A percentile compares a stretch with the other conserved stretches of the same genome.
phyloP scores from a whole-genome alignment of 495 filamentous ascomycete genomes.

The Elasticomyces elasticus region DNA sequence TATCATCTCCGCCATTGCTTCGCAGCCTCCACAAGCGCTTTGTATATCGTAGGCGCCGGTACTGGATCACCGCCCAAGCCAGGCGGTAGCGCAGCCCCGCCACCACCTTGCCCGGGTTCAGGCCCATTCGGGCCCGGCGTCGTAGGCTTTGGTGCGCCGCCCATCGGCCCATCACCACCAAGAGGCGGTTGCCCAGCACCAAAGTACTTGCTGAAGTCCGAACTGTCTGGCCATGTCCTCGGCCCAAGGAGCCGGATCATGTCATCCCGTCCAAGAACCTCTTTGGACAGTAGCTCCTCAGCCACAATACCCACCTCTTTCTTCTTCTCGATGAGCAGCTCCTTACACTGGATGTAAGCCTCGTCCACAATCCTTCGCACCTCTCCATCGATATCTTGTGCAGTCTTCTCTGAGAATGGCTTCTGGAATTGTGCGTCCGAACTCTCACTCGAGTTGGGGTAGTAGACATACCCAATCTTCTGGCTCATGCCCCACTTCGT shows the following conservation, averaged over 20 bases:
- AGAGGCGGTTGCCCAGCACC: conserved; percentile 23
- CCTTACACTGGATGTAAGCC: conserved; percentile 81
- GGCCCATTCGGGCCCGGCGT: conserved; percentile 7
- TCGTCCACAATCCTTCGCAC: conserved; percentile 82
- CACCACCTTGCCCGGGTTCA: not conserved
- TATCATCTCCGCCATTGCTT: not conserved
- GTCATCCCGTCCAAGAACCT: conserved; percentile 82
- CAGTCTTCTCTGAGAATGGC: conserved; percentile 91
- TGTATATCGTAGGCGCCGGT: conserved; percentile 1
- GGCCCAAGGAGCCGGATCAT: conserved; percentile 78
- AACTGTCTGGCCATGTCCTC: conserved; percentile 68
- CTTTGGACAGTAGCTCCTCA: conserved; percentile 85
- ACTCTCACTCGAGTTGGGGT: conserved; percentile 49
- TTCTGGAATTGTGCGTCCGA: conserved; percentile 71
- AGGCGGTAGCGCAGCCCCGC: not conserved
- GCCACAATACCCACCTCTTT: conserved; percentile 78
- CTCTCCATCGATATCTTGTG: conserved; percentile 79
- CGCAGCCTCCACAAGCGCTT: not conserved
- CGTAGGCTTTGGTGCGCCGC: conserved; percentile 8
- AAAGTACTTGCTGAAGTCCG: conserved; percentile 92
- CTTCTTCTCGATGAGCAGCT: conserved; percentile 75
- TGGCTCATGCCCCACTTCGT: conserved; percentile 96
- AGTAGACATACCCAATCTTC: conserved; percentile 84
- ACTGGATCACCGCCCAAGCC: not conserved
- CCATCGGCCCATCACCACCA: conserved; percentile 13